Base-by-base conservation (phyloP, 331 rosid genomes). In the Stylosanthes scabra region DNA sequence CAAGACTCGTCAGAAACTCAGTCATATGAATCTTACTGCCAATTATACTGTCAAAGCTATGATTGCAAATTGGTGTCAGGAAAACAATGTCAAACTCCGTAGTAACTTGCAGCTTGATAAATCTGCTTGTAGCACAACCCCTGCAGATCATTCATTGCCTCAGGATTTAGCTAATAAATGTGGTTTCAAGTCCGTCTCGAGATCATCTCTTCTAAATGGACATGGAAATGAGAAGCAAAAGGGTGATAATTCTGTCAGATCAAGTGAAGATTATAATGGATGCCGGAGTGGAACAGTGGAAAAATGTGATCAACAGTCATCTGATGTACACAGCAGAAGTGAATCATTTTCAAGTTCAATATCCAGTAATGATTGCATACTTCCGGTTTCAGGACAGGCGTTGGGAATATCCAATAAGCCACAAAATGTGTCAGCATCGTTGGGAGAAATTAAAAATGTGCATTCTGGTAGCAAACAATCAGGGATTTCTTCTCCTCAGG, bases 1-100 rank as follows among this genome's bases (percentile, higher is more conserved):
- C 52, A 95, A 85, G 80, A 95, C 97, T 72, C 92, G 77, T 74
- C 93, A 84, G 79, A 76, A 66, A 65, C 91, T 95, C 80, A 56
- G 80, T n/a, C 99, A 90, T 74, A 81, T 85, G 50, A 92, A 86
- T 76, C 87, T 95, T 76, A 84, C 78, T 82, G 79, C 99, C 61
- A 95, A 95, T 75, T 90, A 90, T 81, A 90, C 96, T 13, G 93
- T 95, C 84, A 95, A 88, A 80, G 96, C 94, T 61, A 92, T 95
- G 99, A 83, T 95, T 80, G 88, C 85, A 71, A 92, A 69, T 70
- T 95, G 99, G 99, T 88, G 92, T 46, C 94, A 95, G 76, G 96
- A 88, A 82, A 88, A 90, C 83, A 76, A 85, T 66, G 39, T 88
- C 68, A 82, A 78, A 55, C 66, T 78, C 70, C 70, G 76, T 9